Evolutionary conservation across 2,329 filamentous ascomycete genomes (phyloP).

Genomic region (Scedosporium boydii): DNA sequence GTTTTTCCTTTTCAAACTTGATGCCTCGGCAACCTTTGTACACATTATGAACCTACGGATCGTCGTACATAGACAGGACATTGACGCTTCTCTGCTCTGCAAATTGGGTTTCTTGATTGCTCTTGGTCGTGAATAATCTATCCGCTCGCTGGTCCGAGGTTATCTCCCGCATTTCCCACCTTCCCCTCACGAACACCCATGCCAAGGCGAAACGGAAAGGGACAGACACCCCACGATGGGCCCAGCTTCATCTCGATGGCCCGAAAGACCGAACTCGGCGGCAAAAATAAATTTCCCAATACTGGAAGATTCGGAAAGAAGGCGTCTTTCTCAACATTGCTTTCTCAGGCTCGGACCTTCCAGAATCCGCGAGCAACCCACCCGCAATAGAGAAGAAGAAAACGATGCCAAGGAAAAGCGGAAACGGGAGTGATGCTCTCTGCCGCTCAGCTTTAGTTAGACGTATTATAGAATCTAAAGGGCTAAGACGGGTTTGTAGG

Average conservation of each 20-base stretch:
- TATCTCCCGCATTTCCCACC: too few relatives aligned
- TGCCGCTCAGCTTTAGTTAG: background rate
- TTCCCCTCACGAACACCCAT: too few relatives aligned
- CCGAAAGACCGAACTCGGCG: background rate
- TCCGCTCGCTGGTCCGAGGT: too few relatives aligned
- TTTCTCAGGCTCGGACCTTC: constrained; percentile 23
- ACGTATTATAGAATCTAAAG: background rate
- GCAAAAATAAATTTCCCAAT: background rate
- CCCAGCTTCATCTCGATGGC: background rate
- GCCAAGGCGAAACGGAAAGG: too few relatives aligned
- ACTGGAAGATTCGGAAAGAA: constrained; percentile 11
- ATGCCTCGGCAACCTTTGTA: background rate
- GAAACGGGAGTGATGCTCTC: constrained; percentile 41
- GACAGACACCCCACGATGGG: background rate
- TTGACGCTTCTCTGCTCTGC: background rate
- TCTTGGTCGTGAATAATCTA: background rate
- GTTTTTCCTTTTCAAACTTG: background rate
- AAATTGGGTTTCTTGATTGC: background rate
- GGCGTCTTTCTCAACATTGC: constrained; percentile 22
- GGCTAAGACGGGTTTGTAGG: too few relatives aligned
- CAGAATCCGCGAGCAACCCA: constrained; percentile 2
- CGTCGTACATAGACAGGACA: background rate
- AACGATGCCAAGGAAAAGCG: constrained; percentile 35
- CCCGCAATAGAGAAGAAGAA: constrained; percentile 14
- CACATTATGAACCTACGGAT: background rate